These are phyloP conservation scores for Colletotrichum trifolii DNA, from an alignment of 2,329 filamentous ascomycete genomes.

Conservation along the genomic window DNA sequence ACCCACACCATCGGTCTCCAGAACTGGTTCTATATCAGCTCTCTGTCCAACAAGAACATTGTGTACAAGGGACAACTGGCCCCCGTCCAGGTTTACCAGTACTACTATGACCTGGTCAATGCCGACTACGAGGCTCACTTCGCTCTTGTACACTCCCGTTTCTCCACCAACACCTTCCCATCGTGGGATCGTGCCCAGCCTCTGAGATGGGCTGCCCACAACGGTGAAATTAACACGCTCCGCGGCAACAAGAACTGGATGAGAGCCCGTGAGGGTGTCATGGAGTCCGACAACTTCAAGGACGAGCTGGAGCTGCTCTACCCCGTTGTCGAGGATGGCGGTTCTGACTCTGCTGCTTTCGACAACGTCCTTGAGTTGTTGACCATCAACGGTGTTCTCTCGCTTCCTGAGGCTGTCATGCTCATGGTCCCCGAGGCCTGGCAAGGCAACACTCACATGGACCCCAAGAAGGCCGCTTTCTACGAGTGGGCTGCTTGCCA, in stretches of 20 bases:
- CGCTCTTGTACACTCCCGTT: conserved; percentile 94
- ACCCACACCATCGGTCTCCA: conserved; percentile 94
- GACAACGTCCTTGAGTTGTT: conserved; percentile 96
- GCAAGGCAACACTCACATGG: conserved; percentile 93
- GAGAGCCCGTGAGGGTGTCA: conserved; percentile 93
- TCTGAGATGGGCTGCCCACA: conserved; percentile 95
- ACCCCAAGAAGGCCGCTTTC: conserved; percentile 94
- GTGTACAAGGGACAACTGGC: conserved; percentile 98
- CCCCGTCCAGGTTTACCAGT: conserved; percentile 95
- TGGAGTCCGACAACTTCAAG: conserved; percentile 92
- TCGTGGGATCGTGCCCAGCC: conserved; percentile 98
- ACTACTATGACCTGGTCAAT: conserved; percentile 96
- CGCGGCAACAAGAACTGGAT: conserved; percentile 99
- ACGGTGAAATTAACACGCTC: conserved; percentile 97
- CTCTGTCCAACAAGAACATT: conserved; percentile 96
- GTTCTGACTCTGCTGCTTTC: conserved; percentile 96
- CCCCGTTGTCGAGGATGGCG: conserved; percentile 95
- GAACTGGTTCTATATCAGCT: conserved; percentile 99
- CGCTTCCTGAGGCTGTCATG: conserved; percentile 96
- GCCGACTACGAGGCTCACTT: conserved; percentile 98
- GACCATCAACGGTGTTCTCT: conserved; percentile 95
- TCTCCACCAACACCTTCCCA: conserved; percentile 98
- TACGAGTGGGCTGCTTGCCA: conserved; percentile 99
- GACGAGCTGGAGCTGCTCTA: conserved; percentile 92
- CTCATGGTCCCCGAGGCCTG: conserved; percentile 98